These are phyloP conservation scores for Mycocentrospora acerina DNA, from an alignment of 2,329 filamentous ascomycete species.

Conservation along the genomic window DNA sequence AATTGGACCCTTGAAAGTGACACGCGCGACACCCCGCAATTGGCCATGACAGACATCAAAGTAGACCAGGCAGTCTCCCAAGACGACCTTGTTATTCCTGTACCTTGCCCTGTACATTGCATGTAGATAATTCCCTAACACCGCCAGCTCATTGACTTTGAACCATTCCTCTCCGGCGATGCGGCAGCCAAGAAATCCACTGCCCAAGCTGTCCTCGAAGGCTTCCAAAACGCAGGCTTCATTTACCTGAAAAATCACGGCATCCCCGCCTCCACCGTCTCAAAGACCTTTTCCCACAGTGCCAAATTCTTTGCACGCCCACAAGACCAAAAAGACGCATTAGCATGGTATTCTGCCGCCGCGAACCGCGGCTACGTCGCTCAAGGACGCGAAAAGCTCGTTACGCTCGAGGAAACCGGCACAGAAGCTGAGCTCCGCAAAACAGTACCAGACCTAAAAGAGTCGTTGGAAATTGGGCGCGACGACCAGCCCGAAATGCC, in stretches of 20 bases:
- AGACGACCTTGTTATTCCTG: slow-evolving; percentile 43
- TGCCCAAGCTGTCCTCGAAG: slow-evolving; percentile 71
- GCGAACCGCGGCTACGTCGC: slow-evolving; percentile 53
- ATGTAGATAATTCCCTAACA: neutral
- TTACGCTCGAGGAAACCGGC: slow-evolving; percentile 36
- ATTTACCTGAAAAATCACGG: slow-evolving; percentile 83
- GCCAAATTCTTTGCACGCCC: slow-evolving; percentile 43
- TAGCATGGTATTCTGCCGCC: slow-evolving; percentile 47
- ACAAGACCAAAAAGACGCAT: slow-evolving; percentile 41
- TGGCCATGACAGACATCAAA: slow-evolving; percentile 24
- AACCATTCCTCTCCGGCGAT: slow-evolving; percentile 66
- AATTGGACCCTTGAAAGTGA: no score
- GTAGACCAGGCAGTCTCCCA: slow-evolving; percentile 40
- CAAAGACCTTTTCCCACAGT: slow-evolving; percentile 59
- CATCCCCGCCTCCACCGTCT: slow-evolving; percentile 61
- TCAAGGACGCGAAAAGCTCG: slow-evolving; percentile 47
- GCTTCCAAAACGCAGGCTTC: slow-evolving; percentile 85
- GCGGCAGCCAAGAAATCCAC: slow-evolving; percentile 62
- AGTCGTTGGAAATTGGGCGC: slow-evolving; percentile 62
- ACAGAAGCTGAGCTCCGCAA: slow-evolving; percentile 40
- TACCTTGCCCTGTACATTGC: slow-evolving; percentile 15
- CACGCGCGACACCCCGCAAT: neutral
- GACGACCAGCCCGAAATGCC: slow-evolving; percentile 63
- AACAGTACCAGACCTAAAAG: slow-evolving; percentile 52
- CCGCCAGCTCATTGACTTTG: slow-evolving; percentile 74